phyloP scores from a whole-genome alignment of 192 early-diverging fungal genomes.

The Coemansia javaensis region DNA sequence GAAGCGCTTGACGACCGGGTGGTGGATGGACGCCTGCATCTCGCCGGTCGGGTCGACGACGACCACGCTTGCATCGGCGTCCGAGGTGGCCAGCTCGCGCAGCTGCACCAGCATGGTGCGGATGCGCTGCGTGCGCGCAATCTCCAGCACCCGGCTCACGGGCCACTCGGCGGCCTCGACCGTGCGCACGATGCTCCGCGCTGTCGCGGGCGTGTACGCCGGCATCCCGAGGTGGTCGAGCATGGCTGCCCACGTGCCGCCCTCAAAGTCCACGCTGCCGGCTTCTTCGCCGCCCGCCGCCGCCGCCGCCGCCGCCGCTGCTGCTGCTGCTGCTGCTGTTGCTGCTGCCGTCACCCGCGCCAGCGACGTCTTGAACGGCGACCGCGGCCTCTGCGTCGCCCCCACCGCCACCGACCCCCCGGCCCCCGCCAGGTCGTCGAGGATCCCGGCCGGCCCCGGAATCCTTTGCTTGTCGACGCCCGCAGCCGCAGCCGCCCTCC shows the following conservation, averaged over 20 bases:
- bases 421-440: not conserved
- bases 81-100: constrained; percentile 23
- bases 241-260: constrained; percentile 44
- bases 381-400: constrained; percentile 19
- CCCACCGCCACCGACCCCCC: too few relatives aligned
- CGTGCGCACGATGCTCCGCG: constrained; percentile 5
- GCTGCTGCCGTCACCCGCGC: too few relatives aligned
- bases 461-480: constrained; percentile 10
- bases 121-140: constrained; percentile 14
- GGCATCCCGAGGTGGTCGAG: constrained; percentile 29
- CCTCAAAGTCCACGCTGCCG: constrained; percentile 31
- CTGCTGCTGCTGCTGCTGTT: too few relatives aligned
- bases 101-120: constrained; percentile 39
- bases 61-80: constrained; percentile 28
- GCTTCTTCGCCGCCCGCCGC: constrained; percentile 8
- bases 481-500: not conserved
- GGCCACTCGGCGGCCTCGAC: constrained; percentile 17
- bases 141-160: constrained; percentile 20
- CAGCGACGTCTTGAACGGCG: constrained; percentile 30
- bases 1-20: constrained; percentile 19
- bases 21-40: constrained; percentile 41
- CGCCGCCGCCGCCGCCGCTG: too few relatives aligned
- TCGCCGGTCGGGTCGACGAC: constrained; percentile 46
- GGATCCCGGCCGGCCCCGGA: constrained; percentile 33
- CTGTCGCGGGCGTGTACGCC: constrained; percentile 19